Conservation (phyloP, 176 grass and related monocot genomes). For the Cenchrus americanus region DNA sequence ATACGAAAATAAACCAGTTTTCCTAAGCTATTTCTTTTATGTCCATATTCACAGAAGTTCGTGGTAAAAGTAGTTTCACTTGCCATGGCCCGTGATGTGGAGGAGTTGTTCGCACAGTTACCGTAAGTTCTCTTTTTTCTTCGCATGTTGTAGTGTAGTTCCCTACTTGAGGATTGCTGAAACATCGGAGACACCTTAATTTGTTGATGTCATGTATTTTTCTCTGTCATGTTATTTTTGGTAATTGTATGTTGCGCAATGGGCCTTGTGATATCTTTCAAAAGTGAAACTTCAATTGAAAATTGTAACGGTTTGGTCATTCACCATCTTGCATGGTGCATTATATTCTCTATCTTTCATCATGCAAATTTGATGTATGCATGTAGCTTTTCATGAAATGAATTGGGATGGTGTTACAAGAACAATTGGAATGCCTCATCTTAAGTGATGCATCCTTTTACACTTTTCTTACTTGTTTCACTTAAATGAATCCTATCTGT, state of each 20-base stretch:
- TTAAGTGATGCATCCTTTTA: neutral
- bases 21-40: slow-evolving; percentile 42
- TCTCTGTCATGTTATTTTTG: neutral
- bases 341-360: neutral
- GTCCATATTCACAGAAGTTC: slow-evolving; percentile 63
- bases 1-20: neutral
- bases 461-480: neutral
- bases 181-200: neutral
- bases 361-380: neutral
- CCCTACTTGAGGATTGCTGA: neutral
- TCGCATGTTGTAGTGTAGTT: neutral
- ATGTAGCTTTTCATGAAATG: neutral
- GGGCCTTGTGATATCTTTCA: neutral
- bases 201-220: neutral
- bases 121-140: slow-evolving; percentile 24
- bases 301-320: neutral
- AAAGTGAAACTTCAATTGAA: neutral
- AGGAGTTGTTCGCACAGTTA: slow-evolving; percentile 83
- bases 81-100: slow-evolving; percentile 91
- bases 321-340: neutral
- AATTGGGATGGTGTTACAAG: neutral
- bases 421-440: neutral
- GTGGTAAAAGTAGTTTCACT: slow-evolving; percentile 91
- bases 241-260: neutral
- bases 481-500: neutral